A percentile compares a stretch with the other conserved stretches of the same genome.
Conservation (phyloP, 106 monocot species). For the Phalaenopsis aphrodite region DNA sequence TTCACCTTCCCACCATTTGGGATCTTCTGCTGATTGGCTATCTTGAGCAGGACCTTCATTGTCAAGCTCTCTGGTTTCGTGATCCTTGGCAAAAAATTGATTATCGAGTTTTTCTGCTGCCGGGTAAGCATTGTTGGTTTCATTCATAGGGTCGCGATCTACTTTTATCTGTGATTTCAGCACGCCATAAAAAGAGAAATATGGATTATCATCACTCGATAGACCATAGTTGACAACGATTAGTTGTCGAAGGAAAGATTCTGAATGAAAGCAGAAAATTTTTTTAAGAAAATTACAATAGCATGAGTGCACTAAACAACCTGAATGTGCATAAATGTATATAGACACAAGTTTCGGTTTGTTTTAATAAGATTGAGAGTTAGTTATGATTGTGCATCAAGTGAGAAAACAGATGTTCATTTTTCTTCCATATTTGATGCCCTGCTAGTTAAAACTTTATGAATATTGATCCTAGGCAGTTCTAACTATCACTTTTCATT, state of each 20-base stretch:
- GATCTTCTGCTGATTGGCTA: slow-evolving; percentile 31
- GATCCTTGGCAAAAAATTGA: neutral
- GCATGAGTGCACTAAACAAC: too few relatives aligned
- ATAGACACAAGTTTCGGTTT: too few relatives aligned
- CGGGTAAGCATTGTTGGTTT: slow-evolving; percentile 2
- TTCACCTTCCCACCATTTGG: slow-evolving; percentile 90
- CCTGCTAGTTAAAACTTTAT: too few relatives aligned
- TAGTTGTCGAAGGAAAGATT: neutral
- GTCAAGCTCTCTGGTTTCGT: slow-evolving; percentile 16
- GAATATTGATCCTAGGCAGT: too few relatives aligned
- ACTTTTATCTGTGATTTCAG: slow-evolving; percentile 17
- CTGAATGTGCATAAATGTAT: too few relatives aligned
- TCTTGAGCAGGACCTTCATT: slow-evolving; percentile 23
- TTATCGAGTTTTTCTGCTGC: neutral
- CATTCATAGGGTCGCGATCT: neutral
- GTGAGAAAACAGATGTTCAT: too few relatives aligned
- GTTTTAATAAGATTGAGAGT: too few relatives aligned
- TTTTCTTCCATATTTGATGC: too few relatives aligned
- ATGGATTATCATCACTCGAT: neutral
- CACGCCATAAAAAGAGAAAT: neutral
- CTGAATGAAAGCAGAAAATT: neutral
- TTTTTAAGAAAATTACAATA: neutral
- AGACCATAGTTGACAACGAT: neutral
- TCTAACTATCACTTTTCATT: too few relatives aligned
- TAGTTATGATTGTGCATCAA: too few relatives aligned